Evolutionary conservation across 768 basidiomycete genomes (phyloP).

Genomic region (Kwoniella dendrophila): DNA sequence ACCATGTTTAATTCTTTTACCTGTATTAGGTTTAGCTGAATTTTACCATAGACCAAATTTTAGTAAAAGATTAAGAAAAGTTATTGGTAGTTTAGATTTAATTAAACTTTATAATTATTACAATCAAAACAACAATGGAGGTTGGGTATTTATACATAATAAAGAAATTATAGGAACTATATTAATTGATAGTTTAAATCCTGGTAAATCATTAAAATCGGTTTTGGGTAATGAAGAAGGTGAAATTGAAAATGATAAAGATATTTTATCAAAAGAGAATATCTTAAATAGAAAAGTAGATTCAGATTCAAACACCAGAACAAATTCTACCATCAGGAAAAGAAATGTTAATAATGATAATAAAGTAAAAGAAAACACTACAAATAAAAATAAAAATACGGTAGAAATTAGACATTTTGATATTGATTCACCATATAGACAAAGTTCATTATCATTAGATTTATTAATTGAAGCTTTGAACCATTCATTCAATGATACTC

Average conservation of each 20-base stretch:
- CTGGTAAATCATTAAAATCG: constrained; percentile 28
- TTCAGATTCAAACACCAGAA: too few relatives aligned
- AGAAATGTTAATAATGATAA: constrained; percentile 4
- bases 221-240: constrained; percentile 37
- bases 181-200: constrained; percentile 19
- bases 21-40: constrained; percentile 31
- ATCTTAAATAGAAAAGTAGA: neutral
- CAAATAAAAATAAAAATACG: neutral
- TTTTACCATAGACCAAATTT: constrained; percentile 35
- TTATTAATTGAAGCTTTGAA: neutral
- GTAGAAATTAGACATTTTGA: constrained; percentile 40
- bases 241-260: constrained; percentile 9
- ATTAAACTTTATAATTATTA: constrained; percentile 31
- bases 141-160: constrained; percentile 27
- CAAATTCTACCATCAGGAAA: too few relatives aligned
- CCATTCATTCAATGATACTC: neutral
- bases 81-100: constrained; percentile 36
- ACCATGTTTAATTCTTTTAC: constrained; percentile 30
- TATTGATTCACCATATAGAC: constrained; percentile 32
- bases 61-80: constrained; percentile 22
- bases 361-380: neutral
- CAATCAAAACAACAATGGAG: neutral
- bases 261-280: neutral
- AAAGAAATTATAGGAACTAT: constrained; percentile 33
- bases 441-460: neutral